Evolutionary conservation across 108 stramenopile genomes (phyloP).

Genomic region (Cyclotella cryptica): DNA sequence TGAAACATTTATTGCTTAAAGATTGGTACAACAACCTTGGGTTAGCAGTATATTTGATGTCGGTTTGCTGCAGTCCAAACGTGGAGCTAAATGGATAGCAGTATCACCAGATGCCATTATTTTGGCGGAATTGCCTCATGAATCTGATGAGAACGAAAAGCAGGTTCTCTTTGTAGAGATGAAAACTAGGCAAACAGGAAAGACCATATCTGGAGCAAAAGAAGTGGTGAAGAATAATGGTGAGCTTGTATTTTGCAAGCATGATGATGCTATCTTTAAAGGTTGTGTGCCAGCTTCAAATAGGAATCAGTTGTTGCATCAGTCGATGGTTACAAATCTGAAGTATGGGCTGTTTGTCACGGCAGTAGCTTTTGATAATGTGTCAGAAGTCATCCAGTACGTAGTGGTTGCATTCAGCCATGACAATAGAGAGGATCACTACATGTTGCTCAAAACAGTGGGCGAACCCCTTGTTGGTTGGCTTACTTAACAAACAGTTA

Average conservation of each 20-base stretch:
- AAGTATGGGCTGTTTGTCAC: background rate
- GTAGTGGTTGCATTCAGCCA: background rate
- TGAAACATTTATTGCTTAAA: background rate
- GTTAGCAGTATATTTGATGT: background rate
- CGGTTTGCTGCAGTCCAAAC: background rate
- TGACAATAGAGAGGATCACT: background rate
- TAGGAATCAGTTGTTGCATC: background rate
- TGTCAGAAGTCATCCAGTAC: background rate
- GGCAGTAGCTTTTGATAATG: background rate
- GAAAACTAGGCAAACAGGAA: background rate
- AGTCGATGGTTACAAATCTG: background rate
- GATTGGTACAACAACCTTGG: background rate
- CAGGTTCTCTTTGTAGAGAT: no score
- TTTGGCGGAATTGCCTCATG: background rate
- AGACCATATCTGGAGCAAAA: background rate
- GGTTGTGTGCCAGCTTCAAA: background rate
- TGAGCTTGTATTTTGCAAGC: background rate
- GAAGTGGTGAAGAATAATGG: background rate
- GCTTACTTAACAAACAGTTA: background rate
- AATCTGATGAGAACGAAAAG: no score
- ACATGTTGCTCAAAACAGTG: background rate
- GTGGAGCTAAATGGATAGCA: background rate
- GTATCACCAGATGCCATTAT: background rate
- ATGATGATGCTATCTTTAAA: background rate
- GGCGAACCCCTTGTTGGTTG: background rate